These are phyloP conservation scores for Schwanniomyces polymorphus DNA, from an alignment of 805 yeast genomes.

Conservation along the genomic window DNA sequence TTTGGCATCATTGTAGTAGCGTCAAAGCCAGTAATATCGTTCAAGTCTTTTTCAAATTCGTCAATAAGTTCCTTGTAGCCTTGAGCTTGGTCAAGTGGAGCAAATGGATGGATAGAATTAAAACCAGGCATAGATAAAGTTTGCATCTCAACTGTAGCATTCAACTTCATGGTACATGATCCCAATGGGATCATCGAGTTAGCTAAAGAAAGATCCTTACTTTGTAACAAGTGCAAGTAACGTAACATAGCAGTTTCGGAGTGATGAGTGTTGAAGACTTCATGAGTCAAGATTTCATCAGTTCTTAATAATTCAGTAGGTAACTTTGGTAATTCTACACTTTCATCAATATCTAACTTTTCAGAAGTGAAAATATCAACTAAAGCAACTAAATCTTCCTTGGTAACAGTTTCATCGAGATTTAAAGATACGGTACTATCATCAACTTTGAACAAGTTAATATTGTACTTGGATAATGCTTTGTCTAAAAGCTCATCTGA, in stretches of 20 bases:
- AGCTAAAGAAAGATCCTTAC: conserved; percentile 87
- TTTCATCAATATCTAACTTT: conserved; percentile 7
- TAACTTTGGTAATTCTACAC: conserved; percentile 45
- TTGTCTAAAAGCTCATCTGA: conserved; percentile 55
- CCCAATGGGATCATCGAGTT: conserved; percentile 97
- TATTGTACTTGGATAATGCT: conserved; percentile 63
- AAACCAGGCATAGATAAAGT: conserved; percentile 96
- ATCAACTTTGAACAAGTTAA: conserved; percentile 74
- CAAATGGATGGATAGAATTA: conserved; percentile 87
- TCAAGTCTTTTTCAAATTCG: conserved; percentile 81
- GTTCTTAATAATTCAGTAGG: conserved; percentile 53
- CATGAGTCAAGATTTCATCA: conserved; percentile 63
- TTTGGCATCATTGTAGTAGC: conserved; percentile 93
- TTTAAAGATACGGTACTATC: conserved; percentile 67
- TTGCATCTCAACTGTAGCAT: conserved; percentile 92
- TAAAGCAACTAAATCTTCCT: conserved; percentile 58
- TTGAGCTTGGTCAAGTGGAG: conserved; percentile 81
- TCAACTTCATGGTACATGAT: conserved; percentile 96
- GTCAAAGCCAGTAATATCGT: conserved; percentile 90
- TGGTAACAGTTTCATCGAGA: conserved; percentile 84
- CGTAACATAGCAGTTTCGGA: conserved; percentile 95
- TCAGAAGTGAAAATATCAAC: conserved; percentile 58
- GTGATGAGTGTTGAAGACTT: conserved; percentile 83
- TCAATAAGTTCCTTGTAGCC: conserved; percentile 78
- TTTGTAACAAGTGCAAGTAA: conserved; percentile 80